A percentile compares a stretch with the other conserved stretches of the same genome.
Evolutionary conservation across 305 asterid species (phyloP).

Genomic region (Solanum hybrid): DNA sequence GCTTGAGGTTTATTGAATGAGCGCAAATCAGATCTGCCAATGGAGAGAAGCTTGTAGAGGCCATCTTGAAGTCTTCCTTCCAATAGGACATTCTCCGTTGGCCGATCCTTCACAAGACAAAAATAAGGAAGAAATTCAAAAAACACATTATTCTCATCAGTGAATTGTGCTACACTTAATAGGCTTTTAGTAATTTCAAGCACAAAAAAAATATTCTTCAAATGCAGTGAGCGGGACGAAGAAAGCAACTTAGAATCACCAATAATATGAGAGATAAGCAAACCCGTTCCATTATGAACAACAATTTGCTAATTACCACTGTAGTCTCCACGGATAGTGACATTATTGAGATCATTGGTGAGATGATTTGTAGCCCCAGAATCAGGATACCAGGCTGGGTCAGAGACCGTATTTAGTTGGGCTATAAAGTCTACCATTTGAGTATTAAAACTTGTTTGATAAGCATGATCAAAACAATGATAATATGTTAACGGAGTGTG

Average conservation of each 20-base stretch:
- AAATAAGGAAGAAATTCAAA: no score
- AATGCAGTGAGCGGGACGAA: not conserved
- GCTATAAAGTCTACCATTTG: no score
- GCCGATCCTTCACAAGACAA: no score
- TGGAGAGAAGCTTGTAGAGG: not conserved
- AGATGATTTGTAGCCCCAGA: not conserved
- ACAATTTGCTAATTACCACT: not conserved
- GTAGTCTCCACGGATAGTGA: not conserved
- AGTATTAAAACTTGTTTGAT: no score
- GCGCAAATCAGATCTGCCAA: not conserved
- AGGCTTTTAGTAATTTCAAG: not conserved
- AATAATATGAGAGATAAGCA: not conserved
- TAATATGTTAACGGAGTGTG: no score
- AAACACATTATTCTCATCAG: no score
- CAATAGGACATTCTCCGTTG: not conserved
- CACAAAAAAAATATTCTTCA: not conserved
- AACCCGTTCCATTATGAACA: not conserved
- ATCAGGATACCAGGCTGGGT: not conserved
- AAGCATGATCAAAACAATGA: no score
- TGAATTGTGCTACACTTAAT: not conserved
- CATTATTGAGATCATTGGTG: not conserved
- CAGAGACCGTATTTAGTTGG: no score
- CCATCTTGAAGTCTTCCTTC: not conserved
- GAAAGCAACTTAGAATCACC: not conserved
- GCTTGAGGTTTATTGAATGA: not conserved